A percentile compares a stretch with the other conserved stretches of the same genome.
These are phyloP conservation scores for Gymnopilus junonius DNA, from an alignment of 768 basidiomycete genomes.

Conservation along the genomic window DNA sequence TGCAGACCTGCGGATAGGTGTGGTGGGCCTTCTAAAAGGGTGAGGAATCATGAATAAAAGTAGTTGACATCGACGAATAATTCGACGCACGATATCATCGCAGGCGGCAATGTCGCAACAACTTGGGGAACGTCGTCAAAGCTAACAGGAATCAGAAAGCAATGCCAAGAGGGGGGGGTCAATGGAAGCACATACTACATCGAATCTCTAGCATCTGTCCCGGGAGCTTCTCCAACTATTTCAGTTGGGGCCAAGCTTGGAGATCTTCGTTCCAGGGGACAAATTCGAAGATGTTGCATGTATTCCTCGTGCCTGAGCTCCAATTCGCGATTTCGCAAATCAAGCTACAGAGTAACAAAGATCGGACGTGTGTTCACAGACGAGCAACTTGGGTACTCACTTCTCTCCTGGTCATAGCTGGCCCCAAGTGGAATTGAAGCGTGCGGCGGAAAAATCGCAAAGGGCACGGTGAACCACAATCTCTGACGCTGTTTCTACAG, in stretches of 20 bases:
- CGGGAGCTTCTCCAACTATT: not conserved
- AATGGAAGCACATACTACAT: conserved; percentile 18
- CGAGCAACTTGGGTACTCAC: not conserved
- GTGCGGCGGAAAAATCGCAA: conserved; percentile 8
- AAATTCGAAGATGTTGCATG: not conserved
- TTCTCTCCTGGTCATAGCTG: conserved; percentile 3
- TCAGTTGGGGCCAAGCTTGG: not conserved
- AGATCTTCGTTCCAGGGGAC: not conserved
- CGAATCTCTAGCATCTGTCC: conserved; percentile 6
- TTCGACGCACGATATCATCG: not conserved
- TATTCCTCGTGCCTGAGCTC: not conserved
- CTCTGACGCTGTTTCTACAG: not conserved
- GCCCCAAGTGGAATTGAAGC: not conserved
- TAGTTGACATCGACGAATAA: not conserved
- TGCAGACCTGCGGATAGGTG: conserved; percentile 13
- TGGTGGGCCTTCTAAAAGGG: conserved; percentile 3
- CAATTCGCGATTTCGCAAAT: conserved; percentile 1
- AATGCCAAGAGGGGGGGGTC: not conserved
- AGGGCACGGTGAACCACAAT: not conserved
- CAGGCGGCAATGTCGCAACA: not conserved
- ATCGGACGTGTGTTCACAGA: not conserved
- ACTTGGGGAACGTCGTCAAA: conserved; percentile 10
- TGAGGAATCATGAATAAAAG: not conserved
- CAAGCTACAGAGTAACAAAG: not conserved
- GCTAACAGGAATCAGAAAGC: not conserved